A percentile compares a stretch with the other conserved stretches of the same genome.
phyloP scores from a whole-genome alignment of 179 eudicot genomes.

The Corrigiola litoralis region DNA sequence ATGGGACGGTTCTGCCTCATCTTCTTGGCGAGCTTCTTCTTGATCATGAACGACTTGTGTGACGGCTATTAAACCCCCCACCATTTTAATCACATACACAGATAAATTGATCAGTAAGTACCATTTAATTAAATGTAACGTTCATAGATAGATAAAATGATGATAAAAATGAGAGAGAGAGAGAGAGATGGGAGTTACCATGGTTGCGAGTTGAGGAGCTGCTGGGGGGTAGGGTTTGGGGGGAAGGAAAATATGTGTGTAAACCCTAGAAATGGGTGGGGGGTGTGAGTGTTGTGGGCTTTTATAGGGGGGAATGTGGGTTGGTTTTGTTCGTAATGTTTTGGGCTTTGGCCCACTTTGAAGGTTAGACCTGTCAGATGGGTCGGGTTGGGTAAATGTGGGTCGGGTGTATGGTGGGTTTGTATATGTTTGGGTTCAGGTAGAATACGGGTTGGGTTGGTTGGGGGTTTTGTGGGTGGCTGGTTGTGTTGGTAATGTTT shows the following conservation, averaged over 20 bases:
- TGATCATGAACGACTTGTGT: constrained; percentile 52
- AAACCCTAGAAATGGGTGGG: constrained; percentile 1
- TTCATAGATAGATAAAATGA: not conserved
- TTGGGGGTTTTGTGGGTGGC: too few species aligned
- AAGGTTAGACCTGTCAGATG: too few species aligned
- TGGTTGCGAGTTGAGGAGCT: constrained; percentile 4
- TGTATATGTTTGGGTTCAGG: too few species aligned
- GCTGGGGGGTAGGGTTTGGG: not conserved
- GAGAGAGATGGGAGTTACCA: constrained; percentile 4
- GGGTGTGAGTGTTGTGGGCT: not conserved
- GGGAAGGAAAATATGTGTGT: not conserved
- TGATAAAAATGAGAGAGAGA: not conserved
- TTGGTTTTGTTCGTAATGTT: too few species aligned
- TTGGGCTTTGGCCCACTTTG: too few species aligned
- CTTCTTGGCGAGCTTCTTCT: constrained; percentile 57
- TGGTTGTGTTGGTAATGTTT: too few species aligned
- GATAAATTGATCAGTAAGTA: not conserved
- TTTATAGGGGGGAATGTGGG: constrained; percentile 10
- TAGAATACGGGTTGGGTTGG: too few species aligned
- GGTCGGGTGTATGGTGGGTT: too few species aligned
- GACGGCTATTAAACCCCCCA: too few species aligned
- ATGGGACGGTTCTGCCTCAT: constrained; percentile 58
- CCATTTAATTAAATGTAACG: too few species aligned
- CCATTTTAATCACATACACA: not conserved
- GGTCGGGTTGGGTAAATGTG: too few species aligned